phyloP scores from a whole-genome alignment of 805 yeast species.

The Deakozyma indianensis region DNA sequence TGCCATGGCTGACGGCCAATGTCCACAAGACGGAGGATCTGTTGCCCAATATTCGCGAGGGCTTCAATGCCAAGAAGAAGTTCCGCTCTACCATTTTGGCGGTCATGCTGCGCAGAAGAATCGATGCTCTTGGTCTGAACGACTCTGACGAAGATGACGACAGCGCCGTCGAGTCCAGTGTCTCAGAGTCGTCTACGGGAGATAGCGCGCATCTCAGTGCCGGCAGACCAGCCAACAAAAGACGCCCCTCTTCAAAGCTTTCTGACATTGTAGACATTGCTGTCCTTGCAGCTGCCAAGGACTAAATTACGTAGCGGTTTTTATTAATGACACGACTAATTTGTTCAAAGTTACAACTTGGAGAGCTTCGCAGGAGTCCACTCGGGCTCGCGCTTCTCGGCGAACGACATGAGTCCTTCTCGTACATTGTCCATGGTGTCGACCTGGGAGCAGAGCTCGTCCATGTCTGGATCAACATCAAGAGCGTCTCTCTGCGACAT shows the following conservation, averaged over 20 bases:
- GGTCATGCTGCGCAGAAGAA: constrained; percentile 67
- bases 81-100: constrained; percentile 77
- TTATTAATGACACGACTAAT: too few relatives aligned
- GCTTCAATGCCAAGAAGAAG: constrained; percentile 71
- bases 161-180: background rate
- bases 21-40: constrained; percentile 45
- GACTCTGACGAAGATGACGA: constrained; percentile 32
- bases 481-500: constrained; percentile 12
- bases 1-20: constrained; percentile 50
- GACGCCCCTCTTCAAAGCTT: background rate
- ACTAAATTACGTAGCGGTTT: too few relatives aligned
- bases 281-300: background rate
- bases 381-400: constrained; percentile 12
- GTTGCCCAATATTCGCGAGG: constrained; percentile 65
- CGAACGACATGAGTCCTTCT: constrained; percentile 14
- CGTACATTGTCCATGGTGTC: constrained; percentile 6
- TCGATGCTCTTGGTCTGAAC: constrained; percentile 49
- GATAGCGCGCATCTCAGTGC: too few relatives aligned
- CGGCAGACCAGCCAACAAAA: too few relatives aligned
- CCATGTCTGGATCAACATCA: constrained; percentile 9
- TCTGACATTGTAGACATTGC: background rate
- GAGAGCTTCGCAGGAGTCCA: constrained; percentile 11
- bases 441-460: constrained; percentile 7
- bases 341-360: background rate
- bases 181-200: too few relatives aligned